A percentile compares a stretch with the other conserved stretches of the same genome.
Conservation (phyloP, 2,329 filamentous ascomycete genomes). For the Nothomitra cinnamomea region DNA sequence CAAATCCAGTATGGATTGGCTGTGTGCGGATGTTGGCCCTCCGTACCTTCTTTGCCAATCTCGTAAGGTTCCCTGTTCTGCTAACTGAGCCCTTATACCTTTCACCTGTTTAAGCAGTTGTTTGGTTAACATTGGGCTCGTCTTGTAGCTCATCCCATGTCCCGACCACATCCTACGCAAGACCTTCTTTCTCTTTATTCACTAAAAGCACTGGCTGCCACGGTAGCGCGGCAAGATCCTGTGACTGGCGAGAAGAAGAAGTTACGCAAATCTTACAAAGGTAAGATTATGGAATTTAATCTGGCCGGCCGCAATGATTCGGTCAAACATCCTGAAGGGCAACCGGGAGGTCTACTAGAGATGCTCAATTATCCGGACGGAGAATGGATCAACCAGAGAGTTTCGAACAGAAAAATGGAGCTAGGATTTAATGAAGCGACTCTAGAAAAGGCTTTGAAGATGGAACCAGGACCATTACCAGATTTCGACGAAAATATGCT, state of each 20-base stretch:
- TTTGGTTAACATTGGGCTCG: slow-evolving; percentile 25
- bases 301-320: slow-evolving; percentile 31
- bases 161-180: slow-evolving; percentile 38
- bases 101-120: slow-evolving; percentile 20
- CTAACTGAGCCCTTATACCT: slow-evolving; percentile 21
- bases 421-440: slow-evolving; percentile 23
- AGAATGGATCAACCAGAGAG: slow-evolving; percentile 33
- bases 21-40: slow-evolving; percentile 28
- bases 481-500: slow-evolving; percentile 29
- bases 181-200: slow-evolving; percentile 43
- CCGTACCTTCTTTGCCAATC: slow-evolving; percentile 32
- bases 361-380: slow-evolving; percentile 31
- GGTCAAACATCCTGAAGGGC: slow-evolving; percentile 25
- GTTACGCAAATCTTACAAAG: slow-evolving; percentile 37
- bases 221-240: slow-evolving; percentile 41
- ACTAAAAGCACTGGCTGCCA: slow-evolving; percentile 36
- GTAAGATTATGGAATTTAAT: slow-evolving; percentile 29
- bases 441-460: slow-evolving; percentile 28
- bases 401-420: slow-evolving; percentile 28
- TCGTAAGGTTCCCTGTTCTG: slow-evolving; percentile 27
- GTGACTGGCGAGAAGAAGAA: slow-evolving; percentile 49
- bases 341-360: slow-evolving; percentile 22
- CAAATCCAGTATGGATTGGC: slow-evolving; percentile 19
- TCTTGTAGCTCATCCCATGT: slow-evolving; percentile 27
- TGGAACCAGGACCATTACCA: slow-evolving; percentile 28